Evolutionary conservation across 2,329 filamentous ascomycete genomes (phyloP).

Genomic region (Ceratocystis albifundus): DNA sequence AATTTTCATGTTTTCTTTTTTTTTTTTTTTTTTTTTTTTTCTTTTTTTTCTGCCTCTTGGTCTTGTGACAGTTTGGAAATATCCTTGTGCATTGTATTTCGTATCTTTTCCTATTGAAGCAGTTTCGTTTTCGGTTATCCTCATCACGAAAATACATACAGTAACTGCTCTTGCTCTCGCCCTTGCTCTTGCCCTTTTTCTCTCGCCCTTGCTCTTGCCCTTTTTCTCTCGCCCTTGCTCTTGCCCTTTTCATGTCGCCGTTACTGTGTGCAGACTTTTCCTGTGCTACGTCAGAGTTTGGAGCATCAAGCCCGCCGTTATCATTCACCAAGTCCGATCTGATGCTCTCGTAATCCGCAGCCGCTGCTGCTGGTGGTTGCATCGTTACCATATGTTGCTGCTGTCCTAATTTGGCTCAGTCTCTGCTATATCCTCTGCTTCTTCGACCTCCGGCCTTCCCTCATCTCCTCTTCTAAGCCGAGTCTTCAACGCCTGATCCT

Average conservation of each 20-base stretch:
- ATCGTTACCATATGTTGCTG: neutral
- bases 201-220: neutral
- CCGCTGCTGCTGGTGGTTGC: constrained; percentile 7
- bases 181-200: neutral
- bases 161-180: neutral
- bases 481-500: neutral
- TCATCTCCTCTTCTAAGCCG: neutral
- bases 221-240: neutral
- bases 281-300: constrained; percentile 8
- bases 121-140: neutral
- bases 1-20: neutral
- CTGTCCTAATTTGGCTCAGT: neutral
- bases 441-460: neutral
- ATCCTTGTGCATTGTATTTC: too few relatives aligned
- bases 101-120: too few relatives aligned
- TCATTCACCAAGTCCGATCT: neutral
- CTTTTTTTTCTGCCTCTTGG: neutral
- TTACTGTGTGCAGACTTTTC: constrained; percentile 4
- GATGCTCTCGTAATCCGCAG: constrained; percentile 4
- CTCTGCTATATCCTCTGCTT: neutral
- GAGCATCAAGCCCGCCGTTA: neutral
- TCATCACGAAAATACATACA: neutral
- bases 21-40: neutral
- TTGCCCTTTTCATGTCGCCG: neutral
- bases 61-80: too few relatives aligned